These are phyloP conservation scores for Tricholoma bakamatsutake DNA, from an alignment of 768 basidiomycete species.

Conservation along the genomic window DNA sequence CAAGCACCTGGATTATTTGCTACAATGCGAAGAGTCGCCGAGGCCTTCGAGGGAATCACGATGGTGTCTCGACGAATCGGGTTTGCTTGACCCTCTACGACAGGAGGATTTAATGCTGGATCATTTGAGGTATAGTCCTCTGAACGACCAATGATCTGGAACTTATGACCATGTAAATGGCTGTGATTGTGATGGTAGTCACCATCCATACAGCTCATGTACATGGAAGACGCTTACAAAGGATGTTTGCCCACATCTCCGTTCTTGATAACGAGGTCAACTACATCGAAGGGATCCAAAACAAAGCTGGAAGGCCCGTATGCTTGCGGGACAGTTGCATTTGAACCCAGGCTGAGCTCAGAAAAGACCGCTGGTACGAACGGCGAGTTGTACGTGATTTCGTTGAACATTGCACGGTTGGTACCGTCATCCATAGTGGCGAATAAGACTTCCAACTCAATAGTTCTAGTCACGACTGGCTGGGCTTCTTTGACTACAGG, in stretches of 20 bases:
- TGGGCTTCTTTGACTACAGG: slow-evolving; percentile 53
- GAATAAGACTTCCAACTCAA: slow-evolving; percentile 71
- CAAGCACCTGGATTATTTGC: slow-evolving; percentile 94
- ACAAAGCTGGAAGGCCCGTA: slow-evolving; percentile 82
- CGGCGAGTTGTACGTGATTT: slow-evolving; percentile 61
- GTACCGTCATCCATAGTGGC: slow-evolving; percentile 84
- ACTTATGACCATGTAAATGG: slow-evolving; percentile 88
- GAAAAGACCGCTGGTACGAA: slow-evolving; percentile 76
- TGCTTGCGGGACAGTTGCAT: slow-evolving; percentile 57
- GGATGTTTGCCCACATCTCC: slow-evolving; percentile 74
- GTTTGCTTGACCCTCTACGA: slow-evolving; percentile 74
- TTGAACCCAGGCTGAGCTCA: slow-evolving; percentile 66
- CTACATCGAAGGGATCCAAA: slow-evolving; percentile 64
- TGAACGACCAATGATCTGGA: slow-evolving; percentile 73
- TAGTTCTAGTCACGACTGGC: slow-evolving; percentile 44
- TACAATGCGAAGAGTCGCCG: slow-evolving; percentile 69
- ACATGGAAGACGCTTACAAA: slow-evolving; percentile 49
- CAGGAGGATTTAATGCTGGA: slow-evolving; percentile 71
- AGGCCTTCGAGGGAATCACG: slow-evolving; percentile 60
- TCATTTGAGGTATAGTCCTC: slow-evolving; percentile 69
- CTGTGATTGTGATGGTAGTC: slow-evolving; percentile 29
- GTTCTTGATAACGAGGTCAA: slow-evolving; percentile 76
- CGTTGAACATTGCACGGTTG: slow-evolving; percentile 76
- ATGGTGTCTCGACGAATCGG: slow-evolving; percentile 92
- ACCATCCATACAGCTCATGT: not conserved